Conservation (phyloP, 2,329 filamentous ascomycete genomes). For the Xylariaceae sp. region DNA sequence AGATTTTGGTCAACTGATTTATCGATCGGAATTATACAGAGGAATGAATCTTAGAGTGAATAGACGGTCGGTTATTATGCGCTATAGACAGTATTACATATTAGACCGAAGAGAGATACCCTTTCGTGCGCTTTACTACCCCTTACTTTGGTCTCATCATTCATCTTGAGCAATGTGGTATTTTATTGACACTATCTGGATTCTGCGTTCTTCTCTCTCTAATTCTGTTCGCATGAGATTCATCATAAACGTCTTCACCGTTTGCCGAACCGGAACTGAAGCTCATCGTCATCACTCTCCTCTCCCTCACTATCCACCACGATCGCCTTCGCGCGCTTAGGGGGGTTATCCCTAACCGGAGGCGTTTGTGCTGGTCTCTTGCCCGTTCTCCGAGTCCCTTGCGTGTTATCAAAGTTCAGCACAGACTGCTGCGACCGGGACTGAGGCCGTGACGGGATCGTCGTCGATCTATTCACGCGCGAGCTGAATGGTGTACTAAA, state of each 20-base stretch:
- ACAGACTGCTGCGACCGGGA: slow-evolving; percentile 20
- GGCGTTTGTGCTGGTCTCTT: slow-evolving; percentile 33
- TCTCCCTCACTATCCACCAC: slow-evolving; percentile 40
- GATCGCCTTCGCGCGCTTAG: slow-evolving; percentile 33
- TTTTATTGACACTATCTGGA: background rate
- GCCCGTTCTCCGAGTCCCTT: slow-evolving; percentile 22
- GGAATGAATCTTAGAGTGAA: background rate
- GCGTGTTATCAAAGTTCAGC: slow-evolving; percentile 18
- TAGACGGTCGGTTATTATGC: background rate
- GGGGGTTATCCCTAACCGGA: slow-evolving; percentile 33
- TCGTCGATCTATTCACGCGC: background rate
- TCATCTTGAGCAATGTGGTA: background rate
- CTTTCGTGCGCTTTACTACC: background rate
- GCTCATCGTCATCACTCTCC: slow-evolving; percentile 51
- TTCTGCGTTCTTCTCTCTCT: background rate
- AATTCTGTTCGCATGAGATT: background rate
- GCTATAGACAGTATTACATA: slow-evolving; percentile 1
- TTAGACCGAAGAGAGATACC: slow-evolving; percentile 8
- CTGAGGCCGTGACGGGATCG: background rate
- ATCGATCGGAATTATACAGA: background rate
- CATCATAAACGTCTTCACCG: slow-evolving; percentile 31
- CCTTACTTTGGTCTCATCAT: too few relatives aligned
- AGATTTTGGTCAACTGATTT: slow-evolving; percentile 11
- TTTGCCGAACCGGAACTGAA: slow-evolving; percentile 52
- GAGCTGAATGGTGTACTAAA: background rate